phyloP scores from a whole-genome alignment of 176 grass and related monocot genomes.

The Luzula sylvatica region DNA sequence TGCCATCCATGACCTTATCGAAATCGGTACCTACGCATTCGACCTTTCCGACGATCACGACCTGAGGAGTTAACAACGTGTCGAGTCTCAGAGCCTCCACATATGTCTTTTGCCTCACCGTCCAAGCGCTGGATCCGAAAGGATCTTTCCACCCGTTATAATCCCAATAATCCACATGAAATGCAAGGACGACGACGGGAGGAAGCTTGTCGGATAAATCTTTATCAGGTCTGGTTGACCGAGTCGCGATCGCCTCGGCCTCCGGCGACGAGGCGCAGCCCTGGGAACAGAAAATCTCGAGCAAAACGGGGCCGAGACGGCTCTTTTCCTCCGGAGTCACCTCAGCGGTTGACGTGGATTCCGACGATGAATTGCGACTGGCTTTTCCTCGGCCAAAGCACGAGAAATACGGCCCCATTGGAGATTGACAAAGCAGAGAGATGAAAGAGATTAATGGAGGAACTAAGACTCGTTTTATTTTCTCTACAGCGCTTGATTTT shows the following conservation, averaged over 20 bases:
- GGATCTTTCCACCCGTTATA: constrained; percentile 86
- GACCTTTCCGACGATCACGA: constrained; percentile 58
- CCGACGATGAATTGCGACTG: not conserved
- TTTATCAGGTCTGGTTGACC: too few species aligned
- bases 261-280: constrained; percentile 58
- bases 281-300: constrained; percentile 95
- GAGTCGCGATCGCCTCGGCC: constrained; percentile 55
- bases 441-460: not conserved
- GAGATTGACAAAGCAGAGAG: not conserved
- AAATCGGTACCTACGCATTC: constrained; percentile 77
- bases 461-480: not conserved
- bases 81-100: constrained; percentile 85
- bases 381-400: constrained; percentile 47
- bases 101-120: constrained; percentile 87
- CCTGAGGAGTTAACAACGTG: constrained; percentile 86
- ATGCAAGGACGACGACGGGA: constrained; percentile 49
- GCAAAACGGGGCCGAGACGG: constrained; percentile 48
- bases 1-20: constrained; percentile 35
- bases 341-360: constrained; percentile 27
- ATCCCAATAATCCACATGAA: constrained; percentile 99
- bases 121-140: constrained; percentile 75
- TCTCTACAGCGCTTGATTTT: not conserved
- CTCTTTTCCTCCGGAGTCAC: constrained; percentile 35
- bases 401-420: constrained; percentile 54
- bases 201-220: not conserved